phyloP scores from a whole-genome alignment of 139 green algal genomes.

The Chlamydomonas sp. region DNA sequence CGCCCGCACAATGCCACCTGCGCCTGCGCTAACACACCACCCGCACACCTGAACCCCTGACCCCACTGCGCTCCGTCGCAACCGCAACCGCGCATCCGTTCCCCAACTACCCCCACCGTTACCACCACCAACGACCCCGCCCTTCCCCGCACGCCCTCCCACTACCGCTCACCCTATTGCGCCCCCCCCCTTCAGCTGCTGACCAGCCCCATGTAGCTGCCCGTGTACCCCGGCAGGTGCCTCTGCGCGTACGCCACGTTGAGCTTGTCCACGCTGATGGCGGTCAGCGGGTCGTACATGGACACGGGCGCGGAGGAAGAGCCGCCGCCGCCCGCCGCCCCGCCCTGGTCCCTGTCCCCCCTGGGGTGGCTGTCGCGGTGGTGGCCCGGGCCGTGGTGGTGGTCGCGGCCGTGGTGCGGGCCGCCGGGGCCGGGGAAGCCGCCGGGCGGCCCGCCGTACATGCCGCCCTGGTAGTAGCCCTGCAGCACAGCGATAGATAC shows the following conservation, averaged over 20 bases:
- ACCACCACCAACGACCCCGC: too few species aligned
- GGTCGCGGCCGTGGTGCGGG: conserved; percentile 36
- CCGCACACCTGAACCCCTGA: too few species aligned
- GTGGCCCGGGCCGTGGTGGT: conserved; percentile 16
- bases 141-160: too few species aligned
- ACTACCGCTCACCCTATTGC: not conserved
- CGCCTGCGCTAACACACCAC: too few species aligned
- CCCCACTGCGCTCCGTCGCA: too few species aligned
- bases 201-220: conserved; percentile 41
- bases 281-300: conserved; percentile 56
- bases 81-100: too few species aligned
- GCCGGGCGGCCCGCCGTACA: too few species aligned
- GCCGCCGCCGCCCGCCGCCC: conserved; percentile 14
- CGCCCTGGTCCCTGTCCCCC: not conserved
- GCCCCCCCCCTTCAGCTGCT: not conserved
- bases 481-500: too few species aligned
- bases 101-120: too few species aligned
- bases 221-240: conserved; percentile 56
- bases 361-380: not conserved
- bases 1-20: too few species aligned
- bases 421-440: too few species aligned
- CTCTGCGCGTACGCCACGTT: conserved; percentile 68
- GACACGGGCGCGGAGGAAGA: conserved; percentile 7
- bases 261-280: conserved; percentile 65
- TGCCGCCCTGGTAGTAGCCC: too few species aligned